phyloP scores from a whole-genome alignment of 2,329 filamentous ascomycete genomes.

The Pleurostoma richardsiae region DNA sequence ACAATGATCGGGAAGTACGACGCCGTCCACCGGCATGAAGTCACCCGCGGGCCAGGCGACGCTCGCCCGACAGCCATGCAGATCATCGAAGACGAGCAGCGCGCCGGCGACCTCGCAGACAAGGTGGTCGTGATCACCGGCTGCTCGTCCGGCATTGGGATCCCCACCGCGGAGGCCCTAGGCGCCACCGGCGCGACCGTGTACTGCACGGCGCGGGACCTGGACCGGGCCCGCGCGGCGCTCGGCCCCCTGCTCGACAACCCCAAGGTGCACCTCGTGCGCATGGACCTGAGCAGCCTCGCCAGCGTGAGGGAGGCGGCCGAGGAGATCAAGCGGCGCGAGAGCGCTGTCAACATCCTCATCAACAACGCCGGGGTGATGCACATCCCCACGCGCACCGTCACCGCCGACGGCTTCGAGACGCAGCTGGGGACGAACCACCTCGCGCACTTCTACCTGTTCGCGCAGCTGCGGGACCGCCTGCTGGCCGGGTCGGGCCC shows the following conservation, averaged over 20 bases:
- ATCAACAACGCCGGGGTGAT: conserved; percentile 42
- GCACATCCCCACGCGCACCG: conserved; percentile 20
- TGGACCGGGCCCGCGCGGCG: conserved; percentile 27
- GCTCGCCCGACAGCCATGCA: conserved; percentile 27
- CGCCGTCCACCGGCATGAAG: conserved; percentile 6
- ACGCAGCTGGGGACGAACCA: conserved; percentile 46
- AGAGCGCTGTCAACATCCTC: conserved; percentile 17
- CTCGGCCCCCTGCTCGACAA: conserved; percentile 19
- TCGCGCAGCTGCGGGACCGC: conserved; percentile 38
- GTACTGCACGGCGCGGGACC: conserved; percentile 34
- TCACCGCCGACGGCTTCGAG: conserved; percentile 41
- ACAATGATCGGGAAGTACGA: conserved; percentile 10
- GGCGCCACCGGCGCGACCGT: conserved; percentile 34
- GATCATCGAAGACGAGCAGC: conserved; percentile 25
- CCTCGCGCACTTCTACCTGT: conserved; percentile 46
- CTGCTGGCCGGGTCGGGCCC: conserved; percentile 28
- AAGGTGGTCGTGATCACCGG: conserved; percentile 35
- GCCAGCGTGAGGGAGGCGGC: conserved; percentile 24
- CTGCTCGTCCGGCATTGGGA: conserved; percentile 29
- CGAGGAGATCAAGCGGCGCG: conserved; percentile 18
- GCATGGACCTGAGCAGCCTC: conserved; percentile 20
- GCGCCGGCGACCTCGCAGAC: conserved; percentile 23
- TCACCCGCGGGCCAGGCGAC: conserved; percentile 23
- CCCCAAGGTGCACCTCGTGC: conserved; percentile 25
- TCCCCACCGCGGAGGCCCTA: conserved; percentile 34